Evolutionary conservation across 1,284 basidiomycete species (phyloP), one percentile per base, ranked within the genome.

Genomic region (Entoloma clypeatum): DNA sequence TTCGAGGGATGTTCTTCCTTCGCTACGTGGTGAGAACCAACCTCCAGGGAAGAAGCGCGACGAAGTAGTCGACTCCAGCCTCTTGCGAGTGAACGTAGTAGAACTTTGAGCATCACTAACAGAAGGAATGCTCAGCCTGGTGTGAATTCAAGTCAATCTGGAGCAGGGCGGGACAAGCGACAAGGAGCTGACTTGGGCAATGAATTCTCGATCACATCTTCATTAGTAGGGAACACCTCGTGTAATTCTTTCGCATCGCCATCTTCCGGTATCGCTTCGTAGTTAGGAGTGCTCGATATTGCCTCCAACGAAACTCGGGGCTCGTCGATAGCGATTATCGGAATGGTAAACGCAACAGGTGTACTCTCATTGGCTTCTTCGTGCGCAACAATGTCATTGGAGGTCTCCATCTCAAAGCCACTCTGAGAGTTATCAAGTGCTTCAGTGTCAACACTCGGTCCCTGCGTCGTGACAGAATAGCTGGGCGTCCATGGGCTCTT

Each of bases 1-100:
- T 41, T 78, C 75, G 28, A 75, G 50, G 7, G 75, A 77, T 3
- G 74, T 56, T 29, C 71, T 59, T 34, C 65, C 68, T 48, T 69
- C 64, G 13, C 70, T 62, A 18, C 57, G 38, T 17, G 58, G 47
- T 1, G 72, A 71, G 59, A 74, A 75, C 75, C 75, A 77, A 4
- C 70, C 72, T 23, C 76, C 76, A 10, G 74, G 74, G 67, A 77
- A 74, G 58, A 74, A 71, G 35, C 70, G 64, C 9, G 74, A 75
- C 13, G 76, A 77, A 5, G 74, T 61, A 1, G 73, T 70, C 2
- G 75, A 77, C 51, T 74, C 72, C 3, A 67, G 59, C 31, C 75
- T 60, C 13, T 63, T 61, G 28, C 75, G 74, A 40, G 55, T 48
- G 16, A 51, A 36, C 8, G 46, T 49, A 21, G 58, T 46, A 35